A percentile compares a stretch with the other conserved stretches of the same genome.
These are phyloP conservation scores for Barnettozyma salicaria DNA, from an alignment of 805 yeast genomes.

Conservation along the genomic window DNA sequence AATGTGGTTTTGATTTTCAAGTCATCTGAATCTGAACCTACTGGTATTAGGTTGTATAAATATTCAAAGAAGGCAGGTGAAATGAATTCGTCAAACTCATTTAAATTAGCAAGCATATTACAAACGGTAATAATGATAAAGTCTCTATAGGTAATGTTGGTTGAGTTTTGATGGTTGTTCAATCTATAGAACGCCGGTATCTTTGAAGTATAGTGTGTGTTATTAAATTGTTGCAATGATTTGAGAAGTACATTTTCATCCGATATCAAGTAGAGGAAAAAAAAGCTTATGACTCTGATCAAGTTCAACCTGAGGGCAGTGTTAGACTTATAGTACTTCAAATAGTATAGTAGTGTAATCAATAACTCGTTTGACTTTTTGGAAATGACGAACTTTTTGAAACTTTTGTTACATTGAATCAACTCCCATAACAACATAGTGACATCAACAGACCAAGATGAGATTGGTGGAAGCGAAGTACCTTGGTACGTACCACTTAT, in stretches of 20 bases:
- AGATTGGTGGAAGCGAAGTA: slow-evolving; percentile 32
- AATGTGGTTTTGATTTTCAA: slow-evolving; percentile 31
- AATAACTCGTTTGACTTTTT: slow-evolving; percentile 48
- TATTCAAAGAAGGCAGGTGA: slow-evolving; percentile 51
- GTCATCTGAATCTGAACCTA: slow-evolving; percentile 28
- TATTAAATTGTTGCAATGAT: slow-evolving; percentile 41
- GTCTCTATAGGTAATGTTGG: slow-evolving; percentile 51
- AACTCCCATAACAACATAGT: slow-evolving; percentile 69
- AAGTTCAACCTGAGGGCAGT: slow-evolving; percentile 34
- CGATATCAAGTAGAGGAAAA: slow-evolving; percentile 45
- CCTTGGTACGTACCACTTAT: not conserved
- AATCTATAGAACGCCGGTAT: slow-evolving; percentile 50
- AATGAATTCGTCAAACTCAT: slow-evolving; percentile 29
- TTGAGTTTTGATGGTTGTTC: slow-evolving; percentile 31
- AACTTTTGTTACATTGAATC: slow-evolving; percentile 60
- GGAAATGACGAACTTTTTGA: slow-evolving; percentile 40
- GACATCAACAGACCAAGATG: slow-evolving; percentile 53
- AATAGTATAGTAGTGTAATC: slow-evolving; percentile 50
- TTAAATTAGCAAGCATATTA: slow-evolving; percentile 31
- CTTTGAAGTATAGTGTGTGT: slow-evolving; percentile 35
- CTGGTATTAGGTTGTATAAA: slow-evolving; percentile 54
- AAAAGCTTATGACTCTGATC: slow-evolving; percentile 45
- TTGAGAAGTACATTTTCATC: slow-evolving; percentile 33
- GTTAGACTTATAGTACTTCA: slow-evolving; percentile 41
- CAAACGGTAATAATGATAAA: slow-evolving; percentile 51